A percentile compares a stretch with the other conserved stretches of the same genome.
Evolutionary conservation across 306 rosid species (phyloP).

Genomic region (Fagus sylvatica): DNA sequence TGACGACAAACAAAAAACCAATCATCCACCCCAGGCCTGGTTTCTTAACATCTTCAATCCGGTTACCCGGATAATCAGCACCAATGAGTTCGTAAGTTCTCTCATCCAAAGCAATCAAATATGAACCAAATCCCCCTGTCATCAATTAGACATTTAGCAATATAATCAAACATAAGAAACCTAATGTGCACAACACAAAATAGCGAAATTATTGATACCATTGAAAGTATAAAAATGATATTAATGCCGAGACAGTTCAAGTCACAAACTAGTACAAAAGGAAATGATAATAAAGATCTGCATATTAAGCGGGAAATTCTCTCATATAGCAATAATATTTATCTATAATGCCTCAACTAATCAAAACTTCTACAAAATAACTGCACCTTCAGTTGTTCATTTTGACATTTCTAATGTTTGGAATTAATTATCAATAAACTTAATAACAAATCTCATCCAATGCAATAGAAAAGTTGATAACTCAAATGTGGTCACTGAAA

Average conservation of each 20-base stretch:
- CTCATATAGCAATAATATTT: not conserved
- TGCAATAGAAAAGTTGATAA: no score
- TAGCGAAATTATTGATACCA: not conserved
- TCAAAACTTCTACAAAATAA: not conserved
- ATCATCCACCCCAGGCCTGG: constrained; percentile 95
- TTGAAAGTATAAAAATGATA: not conserved
- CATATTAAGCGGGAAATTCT: no score
- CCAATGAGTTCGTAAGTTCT: constrained; percentile 80
- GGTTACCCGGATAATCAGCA: constrained; percentile 84
- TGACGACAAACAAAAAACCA: constrained; percentile 73
- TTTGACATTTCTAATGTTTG: not conserved
- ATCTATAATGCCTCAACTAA: not conserved
- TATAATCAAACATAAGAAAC: constrained; percentile 1
- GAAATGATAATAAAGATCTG: no score
- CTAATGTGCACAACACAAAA: not conserved
- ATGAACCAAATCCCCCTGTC: constrained; percentile 91
- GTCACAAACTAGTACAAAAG: not conserved
- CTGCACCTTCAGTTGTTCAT: not conserved
- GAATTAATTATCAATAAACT: no score
- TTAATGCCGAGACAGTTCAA: not conserved
- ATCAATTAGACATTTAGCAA: constrained; percentile 16
- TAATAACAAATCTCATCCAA: no score
- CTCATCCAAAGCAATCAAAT: constrained; percentile 85
- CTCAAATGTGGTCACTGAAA: no score
- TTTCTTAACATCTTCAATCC: constrained; percentile 82